Base-by-base conservation (phyloP, 2,329 filamentous ascomycete genomes). In the Ilyonectria mors-panacis region DNA sequence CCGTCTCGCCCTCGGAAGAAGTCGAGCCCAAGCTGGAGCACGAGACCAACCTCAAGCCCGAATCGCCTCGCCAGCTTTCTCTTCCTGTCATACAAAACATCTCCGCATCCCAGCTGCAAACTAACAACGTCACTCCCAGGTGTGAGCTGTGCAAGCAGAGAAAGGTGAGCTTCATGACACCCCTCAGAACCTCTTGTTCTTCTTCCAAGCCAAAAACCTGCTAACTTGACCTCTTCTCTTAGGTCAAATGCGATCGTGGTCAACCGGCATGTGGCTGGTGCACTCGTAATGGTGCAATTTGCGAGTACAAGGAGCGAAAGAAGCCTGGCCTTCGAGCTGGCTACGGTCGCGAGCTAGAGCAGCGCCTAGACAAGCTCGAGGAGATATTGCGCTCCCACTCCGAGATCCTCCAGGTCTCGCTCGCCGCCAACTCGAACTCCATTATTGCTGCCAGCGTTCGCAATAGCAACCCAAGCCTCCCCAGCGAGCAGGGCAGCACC, bases 121-220 rank as follows among this genome's bases (percentile, higher is more conserved):
- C 84, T 85, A 80, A 85, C 75, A 67, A 69, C 59, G 37, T 65
- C 12, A 70, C 79, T 53, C 75, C 77, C 80, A 92, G 90, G 76
- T 92, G 93, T 77, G 93, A 95, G 81, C 86, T 93, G 58, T 94
- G 93, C 84, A 94, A 95, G 81, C 90, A 93, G 79, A 85, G 93
- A 83, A 95, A 95, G 85, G 92, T 94, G 81, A 57, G 59, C 56
- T 57, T 17, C 44, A 48, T 33, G 39, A 23, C 23, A 9, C 35
- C 39, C 35, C 55, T 57, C 15, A 35, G 17, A 19, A 12, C 51
- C 58, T 42, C 39, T n/a, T n/a, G 13, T 26, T 15, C 23, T 26
- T 53, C 21, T 15, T 37, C n/a, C 44, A 59, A 39, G 47, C 35
- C 35, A 56, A 3, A 26, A 19, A 17, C n/a, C 57, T 37, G 17